Base-by-base conservation (phyloP, 1,139 yeast genomes). In the Geotrichum macrosporum region DNA sequence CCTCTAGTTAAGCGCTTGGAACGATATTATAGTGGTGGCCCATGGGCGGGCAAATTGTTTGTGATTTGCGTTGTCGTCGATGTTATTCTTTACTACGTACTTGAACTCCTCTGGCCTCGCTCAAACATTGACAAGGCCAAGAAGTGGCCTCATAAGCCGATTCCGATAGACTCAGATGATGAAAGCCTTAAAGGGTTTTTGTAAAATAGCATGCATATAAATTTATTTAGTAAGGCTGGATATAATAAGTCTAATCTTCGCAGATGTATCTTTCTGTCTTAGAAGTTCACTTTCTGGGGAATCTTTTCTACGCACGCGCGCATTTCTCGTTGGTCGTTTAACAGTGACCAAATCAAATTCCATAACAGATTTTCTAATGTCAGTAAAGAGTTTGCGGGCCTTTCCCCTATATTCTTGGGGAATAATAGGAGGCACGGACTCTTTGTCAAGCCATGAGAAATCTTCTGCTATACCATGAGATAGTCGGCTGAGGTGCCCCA, bases 31-130 rank as follows among this genome's bases (percentile, higher is more conserved):
- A 74, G 75, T 46, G 78, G 89, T 57, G 96, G 96, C 0, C 69
- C 78, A 1, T 81, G 92, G 75, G 95, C 96, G 0, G 95, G 95
- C 1, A 78, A 81, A 53, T 71, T 89, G 48, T 87, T 81, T 64
- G 85, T 83, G 0, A 65, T 89, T 30, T 81, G 89, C 61, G 81
- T 83, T 20, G 80, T 87, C 29, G 86, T 86, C 3, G 97, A 92
- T 65, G 76, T 83, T 30, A 73, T 87, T 47, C 58, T 92, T 4
- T 75, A 73, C 51, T 66, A 73, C 41, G 47, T 85, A 4, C 68
- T 94, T 51, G 94, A 87, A 58, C 77, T 78, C 75, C 60, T 78
- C 40, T 82, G 76, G 60, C 98, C 98, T 0, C 68, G 74, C 10
- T 71, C 70, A 1, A 68, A 73, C 26, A 84, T 92, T 12, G 97